Conservation (phyloP, 2,329 filamentous ascomycete genomes). For the Ophiostoma fasciatum region DNA sequence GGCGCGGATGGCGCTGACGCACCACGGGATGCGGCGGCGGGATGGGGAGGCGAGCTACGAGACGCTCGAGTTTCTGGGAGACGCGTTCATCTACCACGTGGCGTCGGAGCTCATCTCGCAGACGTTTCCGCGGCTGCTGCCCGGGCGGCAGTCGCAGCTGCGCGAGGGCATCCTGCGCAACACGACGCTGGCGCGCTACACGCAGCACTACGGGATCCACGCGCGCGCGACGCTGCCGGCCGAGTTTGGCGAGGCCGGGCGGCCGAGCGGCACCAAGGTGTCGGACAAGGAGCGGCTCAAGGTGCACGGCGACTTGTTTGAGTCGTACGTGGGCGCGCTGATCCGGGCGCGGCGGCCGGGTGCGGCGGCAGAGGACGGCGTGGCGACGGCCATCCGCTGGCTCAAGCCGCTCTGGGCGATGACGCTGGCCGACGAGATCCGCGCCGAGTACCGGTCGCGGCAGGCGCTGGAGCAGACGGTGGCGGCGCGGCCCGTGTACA, state of each 20-base stretch:
- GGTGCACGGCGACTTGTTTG: constrained; percentile 73
- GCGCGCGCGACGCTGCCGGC: constrained; percentile 42
- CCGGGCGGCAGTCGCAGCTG: constrained; percentile 59
- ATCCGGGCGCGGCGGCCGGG: constrained; percentile 46
- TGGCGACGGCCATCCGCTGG: constrained; percentile 50
- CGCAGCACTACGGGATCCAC: constrained; percentile 56
- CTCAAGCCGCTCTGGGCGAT: constrained; percentile 60
- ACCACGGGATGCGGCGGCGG: constrained; percentile 30
- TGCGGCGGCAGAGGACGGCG: constrained; percentile 33
- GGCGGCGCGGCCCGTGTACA: no score
- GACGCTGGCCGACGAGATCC: constrained; percentile 42
- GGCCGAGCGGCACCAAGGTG: constrained; percentile 21
- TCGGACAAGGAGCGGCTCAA: constrained; percentile 48
- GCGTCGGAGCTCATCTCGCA: constrained; percentile 58
- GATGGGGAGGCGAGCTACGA: constrained; percentile 49
- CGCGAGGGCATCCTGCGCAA: constrained; percentile 74
- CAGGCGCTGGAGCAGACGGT: constrained; percentile 9
- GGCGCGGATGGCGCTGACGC: constrained; percentile 51
- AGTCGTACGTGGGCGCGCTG: constrained; percentile 74
- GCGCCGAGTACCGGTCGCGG: constrained; percentile 22
- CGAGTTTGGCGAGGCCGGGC: constrained; percentile 24
- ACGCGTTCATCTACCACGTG: constrained; percentile 63
- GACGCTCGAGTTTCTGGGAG: constrained; percentile 74
- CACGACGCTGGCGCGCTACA: constrained; percentile 55
- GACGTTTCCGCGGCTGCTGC: constrained; percentile 48